Evolutionary conservation across 1,284 basidiomycete species (phyloP).

Genomic region (Pseudozyma pruni): DNA sequence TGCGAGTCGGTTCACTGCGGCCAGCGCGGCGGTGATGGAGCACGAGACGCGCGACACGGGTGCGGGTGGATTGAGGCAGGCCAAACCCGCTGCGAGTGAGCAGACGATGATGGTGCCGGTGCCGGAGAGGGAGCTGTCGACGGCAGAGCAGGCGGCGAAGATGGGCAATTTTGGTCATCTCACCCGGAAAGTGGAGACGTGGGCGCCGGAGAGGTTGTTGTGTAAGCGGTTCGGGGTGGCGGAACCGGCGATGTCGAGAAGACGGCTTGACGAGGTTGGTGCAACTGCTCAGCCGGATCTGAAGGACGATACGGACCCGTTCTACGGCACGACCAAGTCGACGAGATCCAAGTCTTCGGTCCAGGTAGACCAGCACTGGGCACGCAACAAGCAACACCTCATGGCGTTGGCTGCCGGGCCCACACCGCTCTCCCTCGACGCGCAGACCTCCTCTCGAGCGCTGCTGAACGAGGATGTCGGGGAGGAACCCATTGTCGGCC

Average conservation of each 20-base stretch:
- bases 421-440: constrained; percentile 48
- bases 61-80: constrained; percentile 73
- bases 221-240: constrained; percentile 95
- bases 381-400: constrained; percentile 25
- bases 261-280: background rate
- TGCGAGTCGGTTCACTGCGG: constrained; percentile 84
- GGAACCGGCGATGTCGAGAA: constrained; percentile 72
- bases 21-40: constrained; percentile 70
- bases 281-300: background rate
- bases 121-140: constrained; percentile 71
- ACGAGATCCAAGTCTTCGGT: constrained; percentile 4
- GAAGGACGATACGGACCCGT: constrained; percentile 24
- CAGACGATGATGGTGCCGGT: no score
- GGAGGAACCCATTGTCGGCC: constrained; percentile 72
- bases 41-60: constrained; percentile 70
- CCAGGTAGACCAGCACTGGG: constrained; percentile 42
- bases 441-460: constrained; percentile 5
- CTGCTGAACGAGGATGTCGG: background rate
- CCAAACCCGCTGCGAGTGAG: constrained; percentile 1
- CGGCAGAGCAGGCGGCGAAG: constrained; percentile 81
- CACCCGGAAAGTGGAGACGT: constrained; percentile 79
- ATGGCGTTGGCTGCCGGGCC: constrained; percentile 21
- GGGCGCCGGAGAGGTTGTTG: constrained; percentile 82
- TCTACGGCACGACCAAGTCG: constrained; percentile 18
- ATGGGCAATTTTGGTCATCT: constrained; percentile 87